phyloP scores from a whole-genome alignment of 192 early-diverging fungal genomes.

The Paraglomus occultum region DNA sequence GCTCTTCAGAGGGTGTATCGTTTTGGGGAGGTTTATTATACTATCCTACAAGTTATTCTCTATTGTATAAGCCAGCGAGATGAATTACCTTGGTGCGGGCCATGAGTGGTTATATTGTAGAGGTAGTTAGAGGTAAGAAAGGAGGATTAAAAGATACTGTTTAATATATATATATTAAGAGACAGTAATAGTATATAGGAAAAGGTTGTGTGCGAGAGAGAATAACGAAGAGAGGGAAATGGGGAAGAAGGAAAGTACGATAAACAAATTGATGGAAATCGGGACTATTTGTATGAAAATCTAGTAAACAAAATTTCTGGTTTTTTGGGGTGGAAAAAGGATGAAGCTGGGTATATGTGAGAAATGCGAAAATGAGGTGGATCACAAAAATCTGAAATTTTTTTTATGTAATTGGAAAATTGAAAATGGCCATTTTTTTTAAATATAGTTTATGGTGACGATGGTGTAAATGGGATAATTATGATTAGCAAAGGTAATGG shows the following conservation, averaged over 20 bases:
- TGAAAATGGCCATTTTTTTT: too few species aligned
- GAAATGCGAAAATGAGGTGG: background rate
- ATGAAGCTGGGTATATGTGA: conserved; percentile 25
- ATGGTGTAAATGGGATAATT: too few species aligned
- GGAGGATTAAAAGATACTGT: background rate
- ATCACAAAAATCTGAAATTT: too few species aligned
- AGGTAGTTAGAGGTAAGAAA: background rate
- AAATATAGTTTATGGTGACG: too few species aligned
- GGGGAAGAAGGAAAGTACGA: background rate
- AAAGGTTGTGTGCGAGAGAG: too few species aligned
- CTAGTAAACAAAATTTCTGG: conserved; percentile 2
- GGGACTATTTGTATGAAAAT: background rate
- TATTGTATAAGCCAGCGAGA: too few species aligned
- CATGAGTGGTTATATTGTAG: conserved; percentile 1
- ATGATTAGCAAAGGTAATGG: too few species aligned
- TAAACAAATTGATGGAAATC: background rate
- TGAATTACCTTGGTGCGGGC: conserved; percentile 28
- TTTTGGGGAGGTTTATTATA: background rate
- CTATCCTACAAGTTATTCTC: too few species aligned
- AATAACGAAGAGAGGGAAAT: too few species aligned
- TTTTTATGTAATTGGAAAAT: too few species aligned
- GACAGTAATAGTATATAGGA: too few species aligned
- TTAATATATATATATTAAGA: background rate
- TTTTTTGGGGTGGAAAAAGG: conserved; percentile 15
- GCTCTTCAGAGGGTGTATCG: background rate